These are phyloP conservation scores for Pseudonectria buxi DNA, from an alignment of 2,329 filamentous ascomycete species.

Conservation along the genomic window DNA sequence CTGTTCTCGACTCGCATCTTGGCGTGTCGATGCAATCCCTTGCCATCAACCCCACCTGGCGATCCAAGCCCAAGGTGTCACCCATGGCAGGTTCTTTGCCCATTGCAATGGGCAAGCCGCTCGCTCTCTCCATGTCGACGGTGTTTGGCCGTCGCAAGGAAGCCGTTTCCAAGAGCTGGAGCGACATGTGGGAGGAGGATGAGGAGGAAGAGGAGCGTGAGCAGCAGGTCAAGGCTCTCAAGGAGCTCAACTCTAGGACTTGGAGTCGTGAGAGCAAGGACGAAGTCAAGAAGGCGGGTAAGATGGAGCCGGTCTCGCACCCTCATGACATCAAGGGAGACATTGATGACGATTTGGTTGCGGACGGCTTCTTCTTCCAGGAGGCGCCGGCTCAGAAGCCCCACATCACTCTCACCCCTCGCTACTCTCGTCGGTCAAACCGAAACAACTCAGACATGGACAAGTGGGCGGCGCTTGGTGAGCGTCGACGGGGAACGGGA, in stretches of 20 bases:
- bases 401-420: conserved; percentile 34
- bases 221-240: conserved; percentile 45
- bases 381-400: conserved; percentile 43
- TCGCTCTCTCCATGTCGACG: conserved; percentile 64
- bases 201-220: conserved; percentile 60
- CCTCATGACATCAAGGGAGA: conserved; percentile 36
- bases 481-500: conserved; percentile 65
- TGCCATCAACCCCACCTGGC: conserved; percentile 41
- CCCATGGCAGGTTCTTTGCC: conserved; percentile 64
- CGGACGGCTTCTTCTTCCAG: conserved; percentile 68
- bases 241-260: conserved; percentile 65
- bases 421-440: conserved; percentile 63
- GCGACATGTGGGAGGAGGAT: conserved; percentile 95
- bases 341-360: conserved; percentile 58
- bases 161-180: conserved; percentile 95
- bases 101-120: conserved; percentile 72
- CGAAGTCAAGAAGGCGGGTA: conserved; percentile 16
- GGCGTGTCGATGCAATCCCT: conserved; percentile 75
- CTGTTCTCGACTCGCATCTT: conserved; percentile 75
- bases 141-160: conserved; percentile 74
- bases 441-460: conserved; percentile 49
- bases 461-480: conserved; percentile 85
- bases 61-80: conserved; percentile 38
- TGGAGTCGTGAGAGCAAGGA: conserved; percentile 70
- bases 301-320: conserved; percentile 13